Percentiles rank a stretch among this genome's conserved stretches.
Conservation (phyloP, 2,329 filamentous ascomycete genomes). For the Colletotrichum cordylinicola region DNA sequence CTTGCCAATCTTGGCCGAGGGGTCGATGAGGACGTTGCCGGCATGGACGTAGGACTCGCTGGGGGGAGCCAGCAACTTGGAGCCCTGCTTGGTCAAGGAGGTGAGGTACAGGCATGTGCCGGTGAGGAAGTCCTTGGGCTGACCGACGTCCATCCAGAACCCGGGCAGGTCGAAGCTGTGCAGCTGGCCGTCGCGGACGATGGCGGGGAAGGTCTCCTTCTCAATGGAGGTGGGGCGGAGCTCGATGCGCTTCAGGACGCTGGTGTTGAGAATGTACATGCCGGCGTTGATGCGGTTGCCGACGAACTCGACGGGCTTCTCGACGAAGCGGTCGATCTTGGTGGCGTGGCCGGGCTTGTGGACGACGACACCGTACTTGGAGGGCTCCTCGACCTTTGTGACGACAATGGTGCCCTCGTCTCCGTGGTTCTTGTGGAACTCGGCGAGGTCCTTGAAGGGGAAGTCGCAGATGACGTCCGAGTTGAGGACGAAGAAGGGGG, state of each 20-base stretch:
- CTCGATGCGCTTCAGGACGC: constrained; percentile 88
- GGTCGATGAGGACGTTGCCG: constrained; percentile 95
- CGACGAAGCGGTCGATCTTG: constrained; percentile 97
- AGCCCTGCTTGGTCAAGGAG: constrained; percentile 87
- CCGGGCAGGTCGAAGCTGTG: constrained; percentile 97
- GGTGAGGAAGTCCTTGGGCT: constrained; percentile 97
- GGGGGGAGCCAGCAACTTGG: constrained; percentile 78
- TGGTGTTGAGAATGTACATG: constrained; percentile 97
- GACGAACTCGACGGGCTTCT: constrained; percentile 98
- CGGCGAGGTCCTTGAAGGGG: constrained; percentile 87
- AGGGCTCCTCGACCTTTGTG: constrained; percentile 98
- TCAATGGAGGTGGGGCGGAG: constrained; percentile 97
- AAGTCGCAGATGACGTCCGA: constrained; percentile 98
- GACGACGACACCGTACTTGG: constrained; percentile 98
- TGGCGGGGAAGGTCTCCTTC: constrained; percentile 97
- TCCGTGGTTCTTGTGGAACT: constrained; percentile 92
- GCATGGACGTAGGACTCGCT: constrained; percentile 84
- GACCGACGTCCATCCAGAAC: constrained; percentile 99
- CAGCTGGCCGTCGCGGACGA: constrained; percentile 86
- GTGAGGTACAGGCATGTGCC: constrained; percentile 97
- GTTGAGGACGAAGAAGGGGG: constrained; percentile 98
- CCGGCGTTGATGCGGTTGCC: constrained; percentile 99
- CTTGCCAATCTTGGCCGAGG: constrained; percentile 93
- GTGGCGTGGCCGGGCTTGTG: constrained; percentile 93
- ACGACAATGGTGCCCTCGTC: constrained; percentile 97